Evolutionary conservation across 805 yeast genomes (phyloP).

Genomic region (Wickerhamomyces pijperi): DNA sequence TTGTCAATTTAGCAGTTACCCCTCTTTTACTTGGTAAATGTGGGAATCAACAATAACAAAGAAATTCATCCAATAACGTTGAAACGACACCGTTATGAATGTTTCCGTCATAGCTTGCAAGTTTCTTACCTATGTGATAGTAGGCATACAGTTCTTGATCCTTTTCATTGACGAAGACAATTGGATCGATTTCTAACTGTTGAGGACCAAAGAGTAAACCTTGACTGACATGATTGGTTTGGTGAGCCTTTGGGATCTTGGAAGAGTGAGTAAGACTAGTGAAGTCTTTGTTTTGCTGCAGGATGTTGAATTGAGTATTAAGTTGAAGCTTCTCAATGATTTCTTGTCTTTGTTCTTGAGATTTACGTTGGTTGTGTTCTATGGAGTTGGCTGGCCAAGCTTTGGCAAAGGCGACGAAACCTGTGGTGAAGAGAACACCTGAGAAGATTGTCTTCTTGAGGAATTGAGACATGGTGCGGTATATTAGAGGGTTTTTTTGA

Average conservation of each 20-base stretch:
- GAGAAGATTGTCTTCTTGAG: slow-evolving; percentile 12
- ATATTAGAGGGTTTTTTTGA: no score
- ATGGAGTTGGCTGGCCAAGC: slow-evolving; percentile 16
- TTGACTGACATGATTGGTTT: slow-evolving; percentile 52
- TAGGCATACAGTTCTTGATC: slow-evolving; percentile 49
- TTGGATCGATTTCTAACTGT: slow-evolving; percentile 66
- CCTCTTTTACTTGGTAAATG: slow-evolving; percentile 72
- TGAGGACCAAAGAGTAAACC: slow-evolving; percentile 63
- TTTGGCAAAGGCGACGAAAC: slow-evolving; percentile 16
- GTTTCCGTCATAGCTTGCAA: slow-evolving; percentile 60
- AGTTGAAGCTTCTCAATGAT: slow-evolving; percentile 19
- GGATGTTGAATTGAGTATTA: slow-evolving; percentile 17
- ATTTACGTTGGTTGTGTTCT: slow-evolving; percentile 7
- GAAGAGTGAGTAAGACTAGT: slow-evolving; percentile 25
- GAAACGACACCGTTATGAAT: slow-evolving; percentile 77
- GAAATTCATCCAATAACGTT: slow-evolving; percentile 72
- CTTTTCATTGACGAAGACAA: slow-evolving; percentile 41
- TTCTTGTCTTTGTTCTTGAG: slow-evolving; percentile 17
- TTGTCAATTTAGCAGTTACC: slow-evolving; percentile 70
- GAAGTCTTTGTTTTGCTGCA: slow-evolving; percentile 16
- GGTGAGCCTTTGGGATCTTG: slow-evolving; percentile 47
- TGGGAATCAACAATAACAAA: slow-evolving; percentile 81
- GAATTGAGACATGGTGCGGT: slow-evolving; percentile 6
- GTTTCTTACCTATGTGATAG: slow-evolving; percentile 56
- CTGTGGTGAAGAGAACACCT: slow-evolving; percentile 10